phyloP scores from a whole-genome alignment of 768 basidiomycete species.

The Agrocybe pediades region DNA sequence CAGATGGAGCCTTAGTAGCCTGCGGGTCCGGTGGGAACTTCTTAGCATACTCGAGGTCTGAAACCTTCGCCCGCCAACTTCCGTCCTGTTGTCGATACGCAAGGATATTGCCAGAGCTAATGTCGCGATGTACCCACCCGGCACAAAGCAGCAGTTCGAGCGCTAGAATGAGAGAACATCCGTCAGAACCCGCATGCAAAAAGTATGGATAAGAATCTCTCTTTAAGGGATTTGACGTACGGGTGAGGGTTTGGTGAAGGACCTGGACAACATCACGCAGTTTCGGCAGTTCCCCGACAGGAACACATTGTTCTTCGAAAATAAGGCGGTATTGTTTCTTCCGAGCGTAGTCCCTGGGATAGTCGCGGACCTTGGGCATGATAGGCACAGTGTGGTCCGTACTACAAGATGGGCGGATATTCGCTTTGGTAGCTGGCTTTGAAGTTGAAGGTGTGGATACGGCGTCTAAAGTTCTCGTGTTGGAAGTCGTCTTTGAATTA shows the following conservation, averaged over 20 bases:
- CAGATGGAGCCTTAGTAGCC: not conserved
- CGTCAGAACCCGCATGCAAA: not conserved
- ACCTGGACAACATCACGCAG: conserved; percentile 1
- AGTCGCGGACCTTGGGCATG: not conserved
- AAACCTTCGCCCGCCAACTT: conserved; percentile 7
- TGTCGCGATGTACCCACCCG: conserved; percentile 20
- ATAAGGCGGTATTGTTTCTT: conserved; percentile 7
- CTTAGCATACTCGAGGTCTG: conserved; percentile 16
- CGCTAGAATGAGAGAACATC: not conserved
- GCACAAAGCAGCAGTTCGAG: conserved; percentile 16
- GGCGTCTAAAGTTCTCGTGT: too few relatives aligned
- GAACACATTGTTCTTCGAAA: conserved; percentile 4
- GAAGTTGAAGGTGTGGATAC: too few relatives aligned
- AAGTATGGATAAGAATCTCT: not conserved
- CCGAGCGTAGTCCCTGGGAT: not conserved
- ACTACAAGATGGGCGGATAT: not conserved
- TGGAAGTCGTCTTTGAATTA: too few relatives aligned
- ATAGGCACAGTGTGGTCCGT: not conserved
- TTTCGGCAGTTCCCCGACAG: not conserved
- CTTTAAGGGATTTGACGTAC: too few relatives aligned
- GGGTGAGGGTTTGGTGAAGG: not conserved
- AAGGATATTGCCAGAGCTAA: conserved; percentile 16
- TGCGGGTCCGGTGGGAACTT: conserved; percentile 1
- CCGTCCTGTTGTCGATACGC: not conserved
- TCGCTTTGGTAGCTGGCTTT: too few relatives aligned